Evolutionary conservation across 805 yeast species (phyloP).

Genomic region (Ogataea paradorogensis): DNA sequence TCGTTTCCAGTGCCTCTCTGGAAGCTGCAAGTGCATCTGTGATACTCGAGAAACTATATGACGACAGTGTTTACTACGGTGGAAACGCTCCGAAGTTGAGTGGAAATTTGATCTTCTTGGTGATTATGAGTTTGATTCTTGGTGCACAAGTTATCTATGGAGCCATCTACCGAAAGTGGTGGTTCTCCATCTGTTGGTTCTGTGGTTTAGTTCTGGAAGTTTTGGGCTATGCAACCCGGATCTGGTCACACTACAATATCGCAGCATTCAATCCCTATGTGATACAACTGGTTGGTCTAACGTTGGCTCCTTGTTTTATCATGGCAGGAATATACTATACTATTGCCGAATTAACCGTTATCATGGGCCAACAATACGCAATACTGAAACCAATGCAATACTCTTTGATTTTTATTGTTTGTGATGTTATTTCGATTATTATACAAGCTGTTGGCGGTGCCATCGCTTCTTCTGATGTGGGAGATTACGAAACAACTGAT

Average conservation of each 20-base stretch:
- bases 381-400: constrained; percentile 54
- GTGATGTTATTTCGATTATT: constrained; percentile 64
- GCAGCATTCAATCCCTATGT: constrained; percentile 42
- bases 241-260: constrained; percentile 41
- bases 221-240: constrained; percentile 65
- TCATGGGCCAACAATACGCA: constrained; percentile 58
- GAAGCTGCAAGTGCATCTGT: constrained; percentile 26
- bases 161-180: constrained; percentile 51
- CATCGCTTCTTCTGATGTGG: constrained; percentile 50
- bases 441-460: constrained; percentile 83
- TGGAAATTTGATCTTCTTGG: constrained; percentile 60
- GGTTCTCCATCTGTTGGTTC: constrained; percentile 60
- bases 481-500: constrained; percentile 13
- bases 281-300: constrained; percentile 64
- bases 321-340: constrained; percentile 80
- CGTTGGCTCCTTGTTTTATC: constrained; percentile 77
- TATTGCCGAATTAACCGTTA: constrained; percentile 61
- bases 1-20: constrained; percentile 11
- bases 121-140: constrained; percentile 50
- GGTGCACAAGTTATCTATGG: constrained; percentile 43
- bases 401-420: constrained; percentile 59
- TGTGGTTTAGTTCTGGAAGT: constrained; percentile 61
- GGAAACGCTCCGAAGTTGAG: constrained; percentile 49
- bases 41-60: constrained; percentile 16
- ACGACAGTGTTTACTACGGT: constrained; percentile 28